Conservation (phyloP, 1,139 yeast genomes). For the Candida tunisiensis region DNA sequence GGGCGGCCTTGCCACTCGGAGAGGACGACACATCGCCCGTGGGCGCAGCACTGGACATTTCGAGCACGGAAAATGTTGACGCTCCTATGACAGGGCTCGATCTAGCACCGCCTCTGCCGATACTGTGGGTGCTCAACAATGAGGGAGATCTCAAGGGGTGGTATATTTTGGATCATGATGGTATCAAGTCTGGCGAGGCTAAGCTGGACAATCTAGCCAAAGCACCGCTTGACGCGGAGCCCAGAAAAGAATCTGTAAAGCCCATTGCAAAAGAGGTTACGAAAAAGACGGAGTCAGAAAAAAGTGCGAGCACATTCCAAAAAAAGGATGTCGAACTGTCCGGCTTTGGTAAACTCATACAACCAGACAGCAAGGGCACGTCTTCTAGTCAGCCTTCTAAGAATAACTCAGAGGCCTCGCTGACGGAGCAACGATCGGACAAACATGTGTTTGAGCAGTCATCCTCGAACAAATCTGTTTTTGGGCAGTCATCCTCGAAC, state of each 20-base stretch:
- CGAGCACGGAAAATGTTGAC: constrained; percentile 25
- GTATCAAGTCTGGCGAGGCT: constrained; percentile 6
- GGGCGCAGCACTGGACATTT: constrained; percentile 48
- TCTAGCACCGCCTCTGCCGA: constrained; percentile 43
- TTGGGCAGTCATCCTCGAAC: too few relatives aligned
- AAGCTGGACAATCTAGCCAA: constrained; percentile 3
- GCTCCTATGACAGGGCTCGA: constrained; percentile 48
- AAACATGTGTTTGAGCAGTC: too few relatives aligned
- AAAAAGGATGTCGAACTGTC: not conserved
- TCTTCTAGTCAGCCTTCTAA: too few relatives aligned
- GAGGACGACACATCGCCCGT: constrained; percentile 55
- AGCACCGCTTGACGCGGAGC: too few relatives aligned
- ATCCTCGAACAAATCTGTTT: too few relatives aligned
- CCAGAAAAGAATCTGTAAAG: too few relatives aligned
- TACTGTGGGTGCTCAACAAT: constrained; percentile 42
- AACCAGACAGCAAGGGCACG: too few relatives aligned
- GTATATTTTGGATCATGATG: constrained; percentile 32
- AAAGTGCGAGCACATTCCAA: not conserved
- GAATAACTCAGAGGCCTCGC: too few relatives aligned
- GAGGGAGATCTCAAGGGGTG: constrained; percentile 47
- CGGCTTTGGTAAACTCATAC: not conserved
- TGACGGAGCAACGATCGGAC: too few relatives aligned
- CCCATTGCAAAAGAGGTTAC: too few relatives aligned
- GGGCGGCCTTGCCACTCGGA: constrained; percentile 58
- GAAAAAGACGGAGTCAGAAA: not conserved